Percentiles rank a stretch among this genome's conserved stretches.
Conservation (phyloP, 129 eudicot species). For the Chrysanthemum lavandulifolium region DNA sequence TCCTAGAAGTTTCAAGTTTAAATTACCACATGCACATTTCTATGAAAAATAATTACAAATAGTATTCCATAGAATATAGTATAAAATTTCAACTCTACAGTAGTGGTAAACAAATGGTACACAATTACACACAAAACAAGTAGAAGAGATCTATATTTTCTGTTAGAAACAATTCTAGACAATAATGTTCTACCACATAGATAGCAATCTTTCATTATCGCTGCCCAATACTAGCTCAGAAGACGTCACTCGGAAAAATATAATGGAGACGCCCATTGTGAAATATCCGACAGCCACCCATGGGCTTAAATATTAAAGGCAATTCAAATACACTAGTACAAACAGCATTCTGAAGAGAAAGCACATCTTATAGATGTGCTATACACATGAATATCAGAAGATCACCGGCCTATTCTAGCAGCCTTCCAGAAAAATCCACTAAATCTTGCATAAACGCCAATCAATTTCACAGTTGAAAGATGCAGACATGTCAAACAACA, state of each 20-base stretch:
- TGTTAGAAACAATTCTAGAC: slow-evolving; percentile 11
- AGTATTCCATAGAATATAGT: not conserved
- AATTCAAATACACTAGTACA: not conserved
- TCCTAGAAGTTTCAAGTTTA: not conserved
- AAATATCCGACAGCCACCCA: slow-evolving; percentile 96
- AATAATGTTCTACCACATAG: slow-evolving; percentile 23
- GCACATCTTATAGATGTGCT: too few relatives aligned
- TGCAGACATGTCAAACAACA: not conserved
- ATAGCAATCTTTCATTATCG: slow-evolving; percentile 19
- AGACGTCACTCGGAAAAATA: slow-evolving; percentile 55
- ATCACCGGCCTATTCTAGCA: slow-evolving; percentile 67
- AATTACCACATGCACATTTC: not conserved
- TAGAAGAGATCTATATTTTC: slow-evolving; percentile 13
- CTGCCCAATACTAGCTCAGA: not conserved
- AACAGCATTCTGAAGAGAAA: not conserved
- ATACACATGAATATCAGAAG: not conserved
- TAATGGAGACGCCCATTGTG: slow-evolving; percentile 85
- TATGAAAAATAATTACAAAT: not conserved
- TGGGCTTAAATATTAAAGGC: slow-evolving; percentile 45
- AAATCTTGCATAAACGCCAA: slow-evolving; percentile 48
- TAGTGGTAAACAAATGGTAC: slow-evolving; percentile 12
- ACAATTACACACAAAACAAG: slow-evolving; percentile 10
- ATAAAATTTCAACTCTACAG: not conserved
- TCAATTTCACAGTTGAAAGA: not conserved
- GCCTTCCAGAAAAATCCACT: slow-evolving; percentile 97